Evolutionary conservation across 116 monocot genomes (phyloP), one percentile per base, ranked within the genome.

Genomic region (Phalaenopsis hybrid): DNA sequence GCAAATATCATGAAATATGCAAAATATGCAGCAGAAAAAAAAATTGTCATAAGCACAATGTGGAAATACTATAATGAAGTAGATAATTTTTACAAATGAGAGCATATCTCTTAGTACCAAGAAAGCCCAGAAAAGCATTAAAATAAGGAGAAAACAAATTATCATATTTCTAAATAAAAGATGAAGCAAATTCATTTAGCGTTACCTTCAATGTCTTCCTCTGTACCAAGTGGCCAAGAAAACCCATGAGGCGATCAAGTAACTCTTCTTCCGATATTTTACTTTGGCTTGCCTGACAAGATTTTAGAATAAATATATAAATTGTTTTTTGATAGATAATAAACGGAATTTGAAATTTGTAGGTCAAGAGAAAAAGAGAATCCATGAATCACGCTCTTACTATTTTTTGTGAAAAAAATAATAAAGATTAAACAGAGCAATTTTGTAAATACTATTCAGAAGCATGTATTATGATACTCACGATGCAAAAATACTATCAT

Each of bases 231-330:
- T 97, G 97, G 18, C 94, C 94, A 85, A 97, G 82, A 81, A 97
- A 92, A 76, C 90, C 90, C 94, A 97, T 97, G 76, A 97, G 91
- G n/a, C 92, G 87, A 81, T 93, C 90, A 78, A 91, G 78, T 44
- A 97, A 84, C 52, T 82, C 92, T 45, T 94, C 89, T 83, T 92
- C 88, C 76, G 87, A 81, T 74, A 97, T 89, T 84, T 94, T 94
- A 74, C 79, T 86, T 85, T 94, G 91, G 57, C 83, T 91, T 75
- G 91, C 87, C 63, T 63, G 63, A 21, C 1, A 63, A 21, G 5
- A n/a, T 63, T 63, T 63, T 63, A 4, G n/a, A n/a, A 63, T 63
- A 63, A 18, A 21, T 23, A 21, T n/a, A 63, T 63, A 21, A 63
- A 21, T 21, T 63, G 3, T n/a, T 21, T 63, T 63, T 63, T n/a